Base-by-base conservation (phyloP, 1,284 basidiomycete genomes). In the Rhodotorula sp. region DNA sequence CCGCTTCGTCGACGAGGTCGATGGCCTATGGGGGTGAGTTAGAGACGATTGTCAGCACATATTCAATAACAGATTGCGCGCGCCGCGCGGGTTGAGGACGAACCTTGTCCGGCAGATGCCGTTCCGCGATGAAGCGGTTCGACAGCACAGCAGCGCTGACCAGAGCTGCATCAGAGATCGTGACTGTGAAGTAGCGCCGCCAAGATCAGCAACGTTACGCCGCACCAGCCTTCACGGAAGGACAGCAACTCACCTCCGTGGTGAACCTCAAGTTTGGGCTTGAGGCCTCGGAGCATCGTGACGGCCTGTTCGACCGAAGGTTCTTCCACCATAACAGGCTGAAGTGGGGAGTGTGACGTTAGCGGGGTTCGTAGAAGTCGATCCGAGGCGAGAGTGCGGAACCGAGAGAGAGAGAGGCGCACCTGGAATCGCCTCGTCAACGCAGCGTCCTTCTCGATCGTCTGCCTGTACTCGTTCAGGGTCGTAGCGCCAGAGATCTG, bases 361-460 rank as follows among this genome's bases (percentile, higher is more conserved):
- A 61, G 48, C 2, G 26, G 18, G 6, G n/a, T 28, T 28, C 28
- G 2, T 1, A n/a, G 45, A 49, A 47, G 6, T 61, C 47, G 28
- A 47, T 28, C 28, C 3, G 16, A 7, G 0, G 28, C 47, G 14
- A 16, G 3, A 16, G 26, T 7, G 19, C 26, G 18, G 19, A 61
- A 45, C 28, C 19, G 26, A 23, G 31, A 21, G 23, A 54, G 18
- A 38, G 26, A 23, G 31, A 21, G 23, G 54, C 48, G 57, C 47
- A 54, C 47, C 60, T 72, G 92, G 83, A 97, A 97, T 1, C 93
- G 88, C 38, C 93, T 86, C 76, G 94, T 92, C 1, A 97, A 87
- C 1, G 93, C 93, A 0, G 91, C 89, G 77, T 97, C 94, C 81
- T 95, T 95, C 63, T 89, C 91, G 58, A 97, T 95, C 0, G 90